phyloP scores from a whole-genome alignment of 495 filamentous ascomycete genomes.

The Viridothelium virens region DNA sequence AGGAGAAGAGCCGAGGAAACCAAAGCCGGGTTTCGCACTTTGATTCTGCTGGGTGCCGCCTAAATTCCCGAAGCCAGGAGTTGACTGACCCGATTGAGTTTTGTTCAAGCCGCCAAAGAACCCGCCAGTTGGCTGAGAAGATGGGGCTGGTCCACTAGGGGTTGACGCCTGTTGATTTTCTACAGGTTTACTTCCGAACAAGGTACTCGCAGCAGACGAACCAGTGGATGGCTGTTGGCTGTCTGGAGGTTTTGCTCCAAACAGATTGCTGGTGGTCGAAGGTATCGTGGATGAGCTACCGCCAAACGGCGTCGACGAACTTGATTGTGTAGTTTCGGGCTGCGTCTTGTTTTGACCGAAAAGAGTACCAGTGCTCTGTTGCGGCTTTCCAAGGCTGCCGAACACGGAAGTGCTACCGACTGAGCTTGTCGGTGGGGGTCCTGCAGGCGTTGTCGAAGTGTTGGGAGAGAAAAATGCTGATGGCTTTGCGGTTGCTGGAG shows the following conservation, averaged over 20 bases:
- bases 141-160: not conserved
- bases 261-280: slow-evolving; percentile 32
- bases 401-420: not conserved
- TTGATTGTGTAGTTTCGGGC: not conserved
- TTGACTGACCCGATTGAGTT: not conserved
- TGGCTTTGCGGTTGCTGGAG: slow-evolving; percentile 30
- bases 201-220: not conserved
- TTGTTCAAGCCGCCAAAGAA: not conserved
- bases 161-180: slow-evolving; percentile 3
- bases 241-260: slow-evolving; percentile 34
- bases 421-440: slow-evolving; percentile 41
- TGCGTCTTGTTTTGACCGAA: not conserved
- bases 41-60: slow-evolving; percentile 7
- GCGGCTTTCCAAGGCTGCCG: not conserved
- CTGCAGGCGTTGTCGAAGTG: slow-evolving; percentile 56
- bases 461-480: slow-evolving; percentile 42
- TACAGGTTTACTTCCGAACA: not conserved
- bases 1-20: not conserved
- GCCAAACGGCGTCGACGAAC: slow-evolving; percentile 24
- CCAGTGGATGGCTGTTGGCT: slow-evolving; percentile 20
- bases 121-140: not conserved
- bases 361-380: not conserved
- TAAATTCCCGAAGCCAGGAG: not conserved
- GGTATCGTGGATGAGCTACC: slow-evolving; percentile 20
- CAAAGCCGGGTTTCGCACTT: not conserved